Base-by-base conservation (phyloP, 371 early-diverging fungal species). In the Coemansia sp. region DNA sequence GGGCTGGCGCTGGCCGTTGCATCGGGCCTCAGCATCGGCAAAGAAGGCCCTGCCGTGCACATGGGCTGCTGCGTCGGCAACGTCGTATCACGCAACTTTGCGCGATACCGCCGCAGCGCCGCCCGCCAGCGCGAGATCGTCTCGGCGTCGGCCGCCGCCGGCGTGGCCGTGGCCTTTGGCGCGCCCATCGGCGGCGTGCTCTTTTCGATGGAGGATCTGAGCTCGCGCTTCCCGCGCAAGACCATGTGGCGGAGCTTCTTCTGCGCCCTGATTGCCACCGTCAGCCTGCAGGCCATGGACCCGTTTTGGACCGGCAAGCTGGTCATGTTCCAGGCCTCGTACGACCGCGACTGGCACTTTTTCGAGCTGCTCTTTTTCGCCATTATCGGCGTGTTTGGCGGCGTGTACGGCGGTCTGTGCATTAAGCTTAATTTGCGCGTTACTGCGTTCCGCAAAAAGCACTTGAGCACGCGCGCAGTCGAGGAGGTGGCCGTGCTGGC, bases 241-340 rank as follows among this genome's bases (percentile, higher is more conserved):
- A 97, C 96, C 4, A 90, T 97, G 92, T 93, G 94, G 95, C 87
- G 94, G 51, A 90, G 91, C 56, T 92, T 96, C 75, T 94, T 97
- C 66, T 96, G 96, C 68, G 93, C 97, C 11, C 81, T 94, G 77
- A 88, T 92, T 16, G 95, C 97, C 0, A 93, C 94, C 0, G 87
- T 94, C 46, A 91, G 92, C 6, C 83, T 98, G 10, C 92, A 96
- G 83, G 84, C 90, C 31, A 86, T 94, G 77, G 90, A 96, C 69
- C 98, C 97, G 14, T 95, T 94, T 67, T 85, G 98, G 57, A 90
- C 90, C 11, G 98, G 96, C 36, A 94, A 95, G 80, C 80, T 94
- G 31, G 97, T 97, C 51, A 82, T 94, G 78, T 97, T 95, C 80
- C 94, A 97, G 79, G 95, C 94, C 33, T 87, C 88, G 5, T 94